Conservation (phyloP, 2,329 filamentous ascomycete genomes). For the Exophiala phaeomuriformis region DNA sequence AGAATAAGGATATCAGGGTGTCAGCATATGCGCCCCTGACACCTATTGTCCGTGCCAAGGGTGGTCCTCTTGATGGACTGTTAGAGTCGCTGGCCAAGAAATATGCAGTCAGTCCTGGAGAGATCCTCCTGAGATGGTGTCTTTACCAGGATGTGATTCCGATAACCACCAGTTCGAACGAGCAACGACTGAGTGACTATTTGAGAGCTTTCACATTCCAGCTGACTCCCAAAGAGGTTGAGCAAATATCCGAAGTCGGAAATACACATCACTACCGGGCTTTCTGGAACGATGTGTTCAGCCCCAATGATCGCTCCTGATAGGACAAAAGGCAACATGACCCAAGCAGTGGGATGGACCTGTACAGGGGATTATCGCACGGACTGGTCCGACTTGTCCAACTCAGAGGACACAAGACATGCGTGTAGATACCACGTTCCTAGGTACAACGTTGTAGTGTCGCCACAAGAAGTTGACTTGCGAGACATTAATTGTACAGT, state of each 20-base stretch:
- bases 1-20: slow-evolving; percentile 37
- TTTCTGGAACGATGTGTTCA: slow-evolving; percentile 47
- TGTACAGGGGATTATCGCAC: background rate
- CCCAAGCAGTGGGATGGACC: background rate
- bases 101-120: slow-evolving; percentile 52
- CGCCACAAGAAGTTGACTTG: background rate
- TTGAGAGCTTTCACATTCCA: slow-evolving; percentile 50
- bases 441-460: too few species aligned
- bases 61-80: slow-evolving; percentile 50
- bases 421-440: background rate
- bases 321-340: background rate
- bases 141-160: slow-evolving; percentile 54
- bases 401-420: background rate
- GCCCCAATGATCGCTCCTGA: slow-evolving; percentile 35
- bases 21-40: slow-evolving; percentile 40
- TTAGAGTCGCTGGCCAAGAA: slow-evolving; percentile 50
- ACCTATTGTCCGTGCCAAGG: slow-evolving; percentile 48
- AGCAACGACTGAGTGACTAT: slow-evolving; percentile 53
- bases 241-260: slow-evolving; percentile 45
- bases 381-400: background rate
- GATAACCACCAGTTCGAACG: slow-evolving; percentile 55
- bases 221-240: slow-evolving; percentile 52
- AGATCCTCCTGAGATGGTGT: slow-evolving; percentile 54
- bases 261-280: slow-evolving; percentile 45
- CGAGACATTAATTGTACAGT: background rate